Conservation (phyloP, 2,329 filamentous ascomycete species). For the Aspergillus felis region DNA sequence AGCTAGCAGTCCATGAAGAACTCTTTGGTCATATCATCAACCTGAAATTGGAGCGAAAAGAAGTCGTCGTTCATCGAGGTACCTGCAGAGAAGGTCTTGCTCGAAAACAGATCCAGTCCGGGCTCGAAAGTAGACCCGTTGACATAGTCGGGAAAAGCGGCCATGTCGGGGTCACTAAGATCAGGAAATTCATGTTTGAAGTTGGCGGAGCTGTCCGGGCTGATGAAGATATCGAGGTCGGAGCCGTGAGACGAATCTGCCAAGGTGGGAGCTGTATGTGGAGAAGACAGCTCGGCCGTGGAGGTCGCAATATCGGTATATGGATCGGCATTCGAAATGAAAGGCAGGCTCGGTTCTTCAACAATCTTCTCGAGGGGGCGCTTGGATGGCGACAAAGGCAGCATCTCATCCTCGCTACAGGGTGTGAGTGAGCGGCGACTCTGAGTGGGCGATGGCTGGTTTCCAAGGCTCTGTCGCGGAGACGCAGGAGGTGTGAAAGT, state of each 20-base stretch:
- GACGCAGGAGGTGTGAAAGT: slow-evolving; percentile 47
- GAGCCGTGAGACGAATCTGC: slow-evolving; percentile 31
- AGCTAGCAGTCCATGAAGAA: slow-evolving; percentile 20
- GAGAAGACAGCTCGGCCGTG: slow-evolving; percentile 32
- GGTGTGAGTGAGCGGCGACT: slow-evolving; percentile 37
- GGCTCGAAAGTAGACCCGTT: slow-evolving; percentile 31
- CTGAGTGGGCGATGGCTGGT: slow-evolving; percentile 33
- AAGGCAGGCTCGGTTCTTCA: slow-evolving; percentile 27
- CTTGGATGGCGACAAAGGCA: slow-evolving; percentile 33
- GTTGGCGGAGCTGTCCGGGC: slow-evolving; percentile 27
- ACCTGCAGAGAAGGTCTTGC: slow-evolving; percentile 27
- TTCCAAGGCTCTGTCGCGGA: slow-evolving; percentile 38
- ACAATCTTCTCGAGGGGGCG: slow-evolving; percentile 26
- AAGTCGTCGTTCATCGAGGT: slow-evolving; percentile 30
- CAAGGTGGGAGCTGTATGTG: slow-evolving; percentile 34
- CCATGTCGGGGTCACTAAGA: slow-evolving; percentile 26
- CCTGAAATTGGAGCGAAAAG: slow-evolving; percentile 36
- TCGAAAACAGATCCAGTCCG: slow-evolving; percentile 28
- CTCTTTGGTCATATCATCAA: slow-evolving; percentile 24
- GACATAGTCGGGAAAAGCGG: slow-evolving; percentile 34
- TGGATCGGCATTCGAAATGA: slow-evolving; percentile 24
- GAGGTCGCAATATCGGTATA: slow-evolving; percentile 28
- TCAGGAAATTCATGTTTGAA: slow-evolving; percentile 29
- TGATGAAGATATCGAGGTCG: slow-evolving; percentile 41
- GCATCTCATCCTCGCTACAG: slow-evolving; percentile 34